Percentiles rank a stretch among this genome's conserved stretches.
Evolutionary conservation across 495 filamentous ascomycete genomes (phyloP).

Genomic region (Neurospora sublineolata): DNA sequence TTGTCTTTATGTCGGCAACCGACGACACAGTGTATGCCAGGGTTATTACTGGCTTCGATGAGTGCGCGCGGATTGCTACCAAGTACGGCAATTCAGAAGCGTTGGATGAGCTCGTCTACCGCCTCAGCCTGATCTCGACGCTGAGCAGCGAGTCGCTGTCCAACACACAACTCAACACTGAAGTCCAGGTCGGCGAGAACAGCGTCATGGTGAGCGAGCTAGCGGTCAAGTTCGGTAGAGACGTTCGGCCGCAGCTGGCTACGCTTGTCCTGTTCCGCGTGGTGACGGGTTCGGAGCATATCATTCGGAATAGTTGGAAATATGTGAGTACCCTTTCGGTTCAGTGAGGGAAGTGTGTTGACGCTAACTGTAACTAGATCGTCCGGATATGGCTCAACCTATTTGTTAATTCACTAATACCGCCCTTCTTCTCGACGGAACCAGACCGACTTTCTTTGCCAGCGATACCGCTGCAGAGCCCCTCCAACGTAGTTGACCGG

Average conservation of each 20-base stretch:
- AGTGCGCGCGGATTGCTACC: conserved; percentile 88
- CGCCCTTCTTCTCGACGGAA: conserved; percentile 65
- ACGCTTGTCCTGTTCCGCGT: conserved; percentile 90
- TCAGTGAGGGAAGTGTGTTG: neutral
- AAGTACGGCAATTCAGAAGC: conserved; percentile 75
- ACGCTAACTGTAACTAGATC: conserved; percentile 41
- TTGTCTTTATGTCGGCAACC: conserved; percentile 97
- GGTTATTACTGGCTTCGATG: conserved; percentile 87
- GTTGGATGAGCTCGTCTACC: conserved; percentile 82
- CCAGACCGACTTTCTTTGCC: conserved; percentile 61
- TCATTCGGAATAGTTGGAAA: conserved; percentile 71
- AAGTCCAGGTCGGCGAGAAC: conserved; percentile 82
- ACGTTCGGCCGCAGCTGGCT: conserved; percentile 86
- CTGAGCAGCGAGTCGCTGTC: conserved; percentile 61
- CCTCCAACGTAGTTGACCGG: conserved; percentile 89
- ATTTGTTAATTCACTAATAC: conserved; percentile 90
- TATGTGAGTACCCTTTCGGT: conserved; percentile 45
- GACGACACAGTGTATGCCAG: conserved; percentile 94
- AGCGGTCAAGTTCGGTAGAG: conserved; percentile 90
- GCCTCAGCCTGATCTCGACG: conserved; percentile 80
- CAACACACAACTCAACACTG: conserved; percentile 85
- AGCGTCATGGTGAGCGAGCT: conserved; percentile 99
- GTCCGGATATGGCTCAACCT: conserved; percentile 88
- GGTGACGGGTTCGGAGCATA: conserved; percentile 66
- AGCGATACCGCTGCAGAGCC: conserved; percentile 77